phyloP scores from a whole-genome alignment of 441 rosid species.

The Flueggea neowawraea region DNA sequence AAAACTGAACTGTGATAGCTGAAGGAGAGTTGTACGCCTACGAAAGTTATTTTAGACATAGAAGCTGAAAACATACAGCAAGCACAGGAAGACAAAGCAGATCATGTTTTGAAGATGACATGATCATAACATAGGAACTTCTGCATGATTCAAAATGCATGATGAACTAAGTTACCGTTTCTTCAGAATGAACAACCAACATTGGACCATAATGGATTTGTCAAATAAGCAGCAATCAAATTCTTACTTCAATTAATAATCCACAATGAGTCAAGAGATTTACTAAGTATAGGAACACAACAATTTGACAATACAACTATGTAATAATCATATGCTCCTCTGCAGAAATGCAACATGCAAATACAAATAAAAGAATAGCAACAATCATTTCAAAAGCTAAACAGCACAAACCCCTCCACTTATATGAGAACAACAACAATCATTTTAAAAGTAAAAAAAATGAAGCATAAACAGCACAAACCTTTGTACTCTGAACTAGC shows the following conservation, averaged over 20 bases:
- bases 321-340: not conserved
- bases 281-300: not conserved
- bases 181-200: too few species aligned
- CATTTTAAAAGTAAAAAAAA: too few species aligned
- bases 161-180: not conserved
- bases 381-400: not conserved
- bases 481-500: too few species aligned
- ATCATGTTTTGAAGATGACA: not conserved
- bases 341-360: not conserved
- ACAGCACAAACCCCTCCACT: too few species aligned
- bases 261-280: constrained; percentile 1
- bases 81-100: not conserved
- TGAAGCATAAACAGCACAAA: too few species aligned
- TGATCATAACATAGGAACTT: constrained; percentile 1
- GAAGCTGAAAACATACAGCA: not conserved
- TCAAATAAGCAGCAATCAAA: too few species aligned
- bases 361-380: not conserved
- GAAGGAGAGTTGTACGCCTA: too few species aligned
- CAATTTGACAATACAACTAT: not conserved
- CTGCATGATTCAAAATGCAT: not conserved
- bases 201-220: too few species aligned
- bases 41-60: too few species aligned
- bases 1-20: too few species aligned
- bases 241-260: not conserved
- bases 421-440: too few species aligned